Percentiles rank a stretch among this genome's conserved stretches.
These are phyloP conservation scores for Nakaseomyces sp. DNA, from an alignment of 1,139 yeast species.

Conservation along the genomic window DNA sequence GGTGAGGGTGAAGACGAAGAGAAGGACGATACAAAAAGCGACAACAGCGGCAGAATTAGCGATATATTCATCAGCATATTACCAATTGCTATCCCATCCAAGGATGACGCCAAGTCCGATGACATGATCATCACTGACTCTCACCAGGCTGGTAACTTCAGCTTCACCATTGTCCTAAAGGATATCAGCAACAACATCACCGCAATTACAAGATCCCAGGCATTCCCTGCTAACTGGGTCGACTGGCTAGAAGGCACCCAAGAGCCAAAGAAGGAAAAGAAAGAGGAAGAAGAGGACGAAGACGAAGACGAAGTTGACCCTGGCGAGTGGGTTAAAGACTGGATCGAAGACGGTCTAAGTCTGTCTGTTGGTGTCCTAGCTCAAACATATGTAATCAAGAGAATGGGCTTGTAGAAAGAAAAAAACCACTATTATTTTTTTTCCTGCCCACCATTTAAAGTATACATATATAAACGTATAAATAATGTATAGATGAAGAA, in stretches of 20 bases:
- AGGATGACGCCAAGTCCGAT: constrained; percentile 27
- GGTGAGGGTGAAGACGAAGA: constrained; percentile 11
- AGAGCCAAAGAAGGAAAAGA: constrained; percentile 11
- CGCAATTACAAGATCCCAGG: constrained; percentile 70
- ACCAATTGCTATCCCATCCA: constrained; percentile 39
- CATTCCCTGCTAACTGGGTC: constrained; percentile 86
- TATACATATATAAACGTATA: no score
- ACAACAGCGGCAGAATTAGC: constrained; percentile 32
- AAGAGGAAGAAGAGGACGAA: constrained; percentile 20
- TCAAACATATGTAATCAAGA: constrained; percentile 78
- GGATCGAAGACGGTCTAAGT: constrained; percentile 79
- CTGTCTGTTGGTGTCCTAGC: constrained; percentile 79
- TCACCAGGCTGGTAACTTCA: constrained; percentile 40
- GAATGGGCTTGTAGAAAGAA: constrained; percentile 71
- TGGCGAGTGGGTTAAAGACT: constrained; percentile 87
- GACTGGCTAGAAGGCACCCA: constrained; percentile 57
- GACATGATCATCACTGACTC: constrained; percentile 34
- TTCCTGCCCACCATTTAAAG: not conserved
- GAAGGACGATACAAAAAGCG: constrained; percentile 13
- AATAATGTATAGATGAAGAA: not conserved
- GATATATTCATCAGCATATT: constrained; percentile 74
- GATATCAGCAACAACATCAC: constrained; percentile 74
- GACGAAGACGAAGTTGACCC: constrained; percentile 61
- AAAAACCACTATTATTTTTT: no score
- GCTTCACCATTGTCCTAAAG: constrained; percentile 62